Evolutionary conservation across 129 eudicot genomes (phyloP).

Genomic region (Artemisia tridentata): DNA sequence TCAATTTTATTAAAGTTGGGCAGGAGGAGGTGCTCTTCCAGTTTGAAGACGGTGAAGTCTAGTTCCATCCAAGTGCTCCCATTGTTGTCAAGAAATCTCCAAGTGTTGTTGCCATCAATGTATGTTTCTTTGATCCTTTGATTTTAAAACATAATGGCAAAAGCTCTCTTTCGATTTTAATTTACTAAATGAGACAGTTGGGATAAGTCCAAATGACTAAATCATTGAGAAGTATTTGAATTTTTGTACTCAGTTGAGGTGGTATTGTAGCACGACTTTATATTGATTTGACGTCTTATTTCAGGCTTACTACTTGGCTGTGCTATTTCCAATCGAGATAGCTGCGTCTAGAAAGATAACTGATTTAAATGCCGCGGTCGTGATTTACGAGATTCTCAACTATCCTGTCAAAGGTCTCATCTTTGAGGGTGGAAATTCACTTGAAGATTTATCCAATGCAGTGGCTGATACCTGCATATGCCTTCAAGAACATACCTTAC

Average conservation of each 20-base stretch:
- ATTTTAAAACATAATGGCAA: too few species aligned
- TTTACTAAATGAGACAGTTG: too few species aligned
- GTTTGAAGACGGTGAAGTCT: conserved; percentile 53
- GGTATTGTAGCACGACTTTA: conserved; percentile 1
- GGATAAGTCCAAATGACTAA: too few species aligned
- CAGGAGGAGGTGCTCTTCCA: conserved; percentile 65
- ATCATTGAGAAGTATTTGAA: too few species aligned
- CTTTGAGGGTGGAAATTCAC: conserved; percentile 53
- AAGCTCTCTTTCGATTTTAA: too few species aligned
- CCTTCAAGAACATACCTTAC: too few species aligned
- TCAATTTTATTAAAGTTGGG: too few species aligned
- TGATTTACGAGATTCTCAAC: conserved; percentile 49
- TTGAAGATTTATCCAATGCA: conserved; percentile 50
- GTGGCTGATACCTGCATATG: too few species aligned
- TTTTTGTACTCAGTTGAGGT: too few species aligned
- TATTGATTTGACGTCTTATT: not conserved
- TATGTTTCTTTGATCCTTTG: conserved; percentile 22
- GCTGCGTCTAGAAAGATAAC: conserved; percentile 46
- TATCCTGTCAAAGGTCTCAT: conserved; percentile 72
- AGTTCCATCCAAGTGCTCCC: conserved; percentile 35
- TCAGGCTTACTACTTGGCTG: conserved; percentile 64
- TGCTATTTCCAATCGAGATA: conserved; percentile 62
- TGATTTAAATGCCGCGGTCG: conserved; percentile 32
- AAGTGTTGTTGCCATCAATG: conserved; percentile 72
- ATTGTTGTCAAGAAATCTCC: conserved; percentile 41